A percentile compares a stretch with the other conserved stretches of the same genome.
These are phyloP conservation scores for Galerina marginata DNA, from an alignment of 768 basidiomycete species.

Conservation along the genomic window DNA sequence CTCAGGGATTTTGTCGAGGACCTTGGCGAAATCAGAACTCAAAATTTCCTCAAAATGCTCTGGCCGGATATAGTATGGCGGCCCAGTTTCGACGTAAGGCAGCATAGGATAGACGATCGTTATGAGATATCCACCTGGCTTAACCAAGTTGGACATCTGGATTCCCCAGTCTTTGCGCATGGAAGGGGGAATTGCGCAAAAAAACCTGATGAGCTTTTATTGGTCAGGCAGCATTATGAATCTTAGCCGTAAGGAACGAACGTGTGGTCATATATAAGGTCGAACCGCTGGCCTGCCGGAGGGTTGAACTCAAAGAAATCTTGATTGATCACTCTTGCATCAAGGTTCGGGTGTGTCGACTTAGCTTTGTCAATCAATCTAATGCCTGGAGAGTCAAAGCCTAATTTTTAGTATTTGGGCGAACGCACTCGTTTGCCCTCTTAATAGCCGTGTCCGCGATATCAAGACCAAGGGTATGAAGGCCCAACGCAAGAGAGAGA, in stretches of 20 bases:
- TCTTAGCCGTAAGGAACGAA: conserved; percentile 24
- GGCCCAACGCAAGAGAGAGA: conserved; percentile 53
- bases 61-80: conserved; percentile 64
- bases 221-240: too few species aligned
- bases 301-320: conserved; percentile 62
- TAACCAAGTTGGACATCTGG: conserved; percentile 60
- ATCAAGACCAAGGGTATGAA: conserved; percentile 59
- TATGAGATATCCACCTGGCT: conserved; percentile 67
- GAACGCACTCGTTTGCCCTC: conserved; percentile 46
- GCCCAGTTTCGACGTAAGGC: conserved; percentile 49
- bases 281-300: conserved; percentile 46
- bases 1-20: conserved; percentile 39
- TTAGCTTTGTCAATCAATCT: conserved; percentile 23
- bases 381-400: not conserved
- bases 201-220: conserved; percentile 51
- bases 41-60: conserved; percentile 61
- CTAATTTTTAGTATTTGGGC: not conserved
- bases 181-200: conserved; percentile 69
- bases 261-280: conserved; percentile 74
- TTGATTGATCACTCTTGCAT: conserved; percentile 41
- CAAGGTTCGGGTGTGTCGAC: conserved; percentile 26
- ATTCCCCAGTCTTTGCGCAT: conserved; percentile 60
- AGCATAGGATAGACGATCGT: conserved; percentile 64
- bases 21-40: conserved; percentile 56
- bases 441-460: conserved; percentile 59